A percentile compares a stretch with the other conserved stretches of the same genome.
These are phyloP conservation scores for Ceratocystis eucalypticola DNA, from an alignment of 2,329 filamentous ascomycete species.

Conservation along the genomic window DNA sequence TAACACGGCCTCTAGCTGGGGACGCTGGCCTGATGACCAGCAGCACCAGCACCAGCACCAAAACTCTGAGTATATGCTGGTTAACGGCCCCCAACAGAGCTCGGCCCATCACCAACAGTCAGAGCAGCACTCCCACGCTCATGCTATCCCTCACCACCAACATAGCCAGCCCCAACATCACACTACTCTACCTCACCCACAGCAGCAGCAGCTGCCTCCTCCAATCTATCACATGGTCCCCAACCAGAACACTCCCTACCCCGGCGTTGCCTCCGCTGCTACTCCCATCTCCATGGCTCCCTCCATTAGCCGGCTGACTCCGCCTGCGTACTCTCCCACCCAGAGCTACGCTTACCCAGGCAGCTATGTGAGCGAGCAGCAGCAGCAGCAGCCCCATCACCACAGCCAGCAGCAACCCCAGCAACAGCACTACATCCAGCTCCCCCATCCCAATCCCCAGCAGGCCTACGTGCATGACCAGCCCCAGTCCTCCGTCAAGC, in stretches of 20 bases:
- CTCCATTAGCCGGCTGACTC: not conserved
- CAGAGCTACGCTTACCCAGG: not conserved
- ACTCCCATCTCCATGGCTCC: not conserved
- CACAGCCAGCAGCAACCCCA: not conserved
- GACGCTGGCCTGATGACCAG: conserved; percentile 40
- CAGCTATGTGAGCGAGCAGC: not conserved
- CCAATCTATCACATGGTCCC: not conserved
- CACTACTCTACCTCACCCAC: not conserved
- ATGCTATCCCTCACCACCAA: not conserved
- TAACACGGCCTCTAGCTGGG: conserved; percentile 34
- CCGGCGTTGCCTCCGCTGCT: not conserved
- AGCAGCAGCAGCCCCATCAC: conserved; percentile 2
- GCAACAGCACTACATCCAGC: not conserved
- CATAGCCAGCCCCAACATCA: not conserved
- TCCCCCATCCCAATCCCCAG: not conserved
- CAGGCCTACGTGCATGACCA: not conserved
- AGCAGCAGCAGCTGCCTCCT: not conserved
- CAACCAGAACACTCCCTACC: not conserved
- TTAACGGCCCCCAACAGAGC: not conserved
- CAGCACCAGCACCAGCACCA: conserved; percentile 21
- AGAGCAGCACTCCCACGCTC: conserved; percentile 27
- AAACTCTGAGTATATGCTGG: not conserved
- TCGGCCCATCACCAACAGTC: conserved; percentile 27
- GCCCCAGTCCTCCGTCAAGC: not conserved
- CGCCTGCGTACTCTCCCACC: conserved; percentile 1